Conservation (phyloP, 768 basidiomycete species). For the Daedaleopsis nitida region DNA sequence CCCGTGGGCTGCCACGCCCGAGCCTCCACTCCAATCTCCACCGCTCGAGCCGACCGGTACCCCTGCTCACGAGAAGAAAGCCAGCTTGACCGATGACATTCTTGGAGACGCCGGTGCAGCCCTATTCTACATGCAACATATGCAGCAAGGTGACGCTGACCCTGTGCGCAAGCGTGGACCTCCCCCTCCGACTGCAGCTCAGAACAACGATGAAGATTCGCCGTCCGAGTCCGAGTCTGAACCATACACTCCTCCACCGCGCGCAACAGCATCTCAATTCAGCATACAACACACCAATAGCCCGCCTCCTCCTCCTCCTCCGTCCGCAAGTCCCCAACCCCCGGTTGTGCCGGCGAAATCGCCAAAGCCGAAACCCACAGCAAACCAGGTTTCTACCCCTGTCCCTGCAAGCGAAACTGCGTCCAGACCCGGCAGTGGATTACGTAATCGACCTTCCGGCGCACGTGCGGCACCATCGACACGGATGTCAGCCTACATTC, state of each 20-base stretch:
- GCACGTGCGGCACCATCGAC: conserved; percentile 69
- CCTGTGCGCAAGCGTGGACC: conserved; percentile 19
- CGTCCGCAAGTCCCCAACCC: neutral
- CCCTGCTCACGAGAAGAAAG: conserved; percentile 13
- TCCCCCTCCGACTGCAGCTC: conserved; percentile 29
- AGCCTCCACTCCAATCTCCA: conserved; percentile 4
- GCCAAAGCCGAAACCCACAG: conserved; percentile 5
- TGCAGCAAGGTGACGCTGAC: conserved; percentile 35
- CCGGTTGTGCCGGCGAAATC: conserved; percentile 18
- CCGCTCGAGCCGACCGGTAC: conserved; percentile 25
- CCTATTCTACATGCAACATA: conserved; percentile 69
- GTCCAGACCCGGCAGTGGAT: conserved; percentile 31
- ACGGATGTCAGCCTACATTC: conserved; percentile 22
- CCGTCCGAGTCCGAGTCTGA: conserved; percentile 30
- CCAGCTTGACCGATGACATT: conserved; percentile 37
- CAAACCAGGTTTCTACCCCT: conserved; percentile 2
- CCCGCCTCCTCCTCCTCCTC: conserved; percentile 6
- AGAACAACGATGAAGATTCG: conserved; percentile 25
- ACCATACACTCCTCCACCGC: conserved; percentile 24
- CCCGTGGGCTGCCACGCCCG: conserved; percentile 3
- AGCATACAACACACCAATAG: conserved; percentile 15
- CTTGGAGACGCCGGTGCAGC: conserved; percentile 58
- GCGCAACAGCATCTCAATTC: conserved; percentile 11
- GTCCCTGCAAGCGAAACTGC: conserved; percentile 8
- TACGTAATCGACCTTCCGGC: conserved; percentile 73